Evolutionary conservation across 2,329 filamentous ascomycete species (phyloP), one percentile per base, ranked within the genome.

Genomic region (Fusarium guadeloupense): DNA sequence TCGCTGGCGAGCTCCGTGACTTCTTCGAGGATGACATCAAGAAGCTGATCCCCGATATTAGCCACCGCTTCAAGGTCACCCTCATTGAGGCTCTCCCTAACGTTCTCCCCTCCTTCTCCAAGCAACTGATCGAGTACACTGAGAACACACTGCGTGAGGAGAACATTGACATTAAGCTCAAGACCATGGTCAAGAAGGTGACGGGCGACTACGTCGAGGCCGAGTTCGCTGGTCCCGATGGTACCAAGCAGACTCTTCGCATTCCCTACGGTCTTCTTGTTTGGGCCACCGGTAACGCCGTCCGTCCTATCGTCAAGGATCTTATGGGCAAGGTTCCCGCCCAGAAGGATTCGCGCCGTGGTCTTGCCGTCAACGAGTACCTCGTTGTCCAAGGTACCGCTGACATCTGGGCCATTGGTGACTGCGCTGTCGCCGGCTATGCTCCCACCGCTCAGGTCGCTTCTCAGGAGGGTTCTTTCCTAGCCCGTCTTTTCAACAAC

Each of bases 111-210:
- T 96, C 93, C 85, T 99, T 99, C 85, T 97, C 92, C 76, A 98
- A 98, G 86, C 93, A 97, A 79, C 84, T 99, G 73, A 98, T 99
- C 74, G 95, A 99, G 73, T 99, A 99, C 84, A 99, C 95, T 69
- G 95, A 99, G 81, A 94, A 93, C 79, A 97, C 94, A 40, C 96
- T 99, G 83, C 95, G 96, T 81, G 95, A 99, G 82, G 95, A 99
- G 80, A 93, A 93, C 75, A 99, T 99, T 75, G 89, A 92, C 70
- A 97, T 99, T 80, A 90, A 92, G 78, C 96, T 95, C 71, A 98
- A 98, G 87, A 98, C 95, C 67, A 96, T 97, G 89, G 95, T 99
- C 76, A 98, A 98, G 85, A 93, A 90, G 61, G 95, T 99, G 57
- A 96, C 92, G 26, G 89, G 95, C 71, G 96, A 91, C 79, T 89